These are phyloP conservation scores for Termitomyces sp. DNA, from an alignment of 768 basidiomycete genomes.

Conservation along the genomic window DNA sequence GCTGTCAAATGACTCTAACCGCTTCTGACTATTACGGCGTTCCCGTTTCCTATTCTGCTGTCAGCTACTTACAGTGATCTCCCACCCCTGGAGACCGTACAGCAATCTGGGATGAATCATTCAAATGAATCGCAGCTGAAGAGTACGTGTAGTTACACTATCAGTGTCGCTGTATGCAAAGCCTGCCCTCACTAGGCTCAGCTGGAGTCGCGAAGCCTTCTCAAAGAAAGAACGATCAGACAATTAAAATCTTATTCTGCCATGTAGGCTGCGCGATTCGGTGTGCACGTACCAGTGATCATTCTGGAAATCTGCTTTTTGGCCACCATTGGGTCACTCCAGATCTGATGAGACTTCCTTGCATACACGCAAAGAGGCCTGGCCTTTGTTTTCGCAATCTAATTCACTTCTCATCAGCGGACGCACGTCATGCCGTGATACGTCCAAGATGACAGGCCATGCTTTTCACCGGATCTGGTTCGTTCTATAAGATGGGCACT, in stretches of 20 bases:
- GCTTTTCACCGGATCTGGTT: neutral
- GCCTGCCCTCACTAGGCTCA: neutral
- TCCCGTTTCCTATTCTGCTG: too few species aligned
- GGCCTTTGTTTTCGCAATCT: neutral
- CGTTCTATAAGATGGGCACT: neutral
- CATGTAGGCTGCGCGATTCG: neutral
- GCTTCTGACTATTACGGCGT: too few species aligned
- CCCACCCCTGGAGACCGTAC: too few species aligned
- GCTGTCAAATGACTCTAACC: too few species aligned
- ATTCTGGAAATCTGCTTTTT: too few species aligned
- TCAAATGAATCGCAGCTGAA: too few species aligned
- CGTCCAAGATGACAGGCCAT: neutral
- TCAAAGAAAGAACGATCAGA: neutral
- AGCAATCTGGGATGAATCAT: too few species aligned
- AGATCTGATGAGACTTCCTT: neutral
- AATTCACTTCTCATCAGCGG: neutral
- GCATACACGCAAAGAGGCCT: neutral
- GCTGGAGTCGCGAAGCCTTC: neutral
- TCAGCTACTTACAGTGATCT: too few species aligned
- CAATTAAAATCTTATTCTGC: neutral
- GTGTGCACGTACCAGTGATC: neutral
- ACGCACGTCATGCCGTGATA: neutral
- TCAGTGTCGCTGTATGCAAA: neutral
- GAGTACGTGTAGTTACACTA: neutral
- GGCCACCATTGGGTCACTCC: too few species aligned